These are phyloP conservation scores for Solanum phureja DNA, from an alignment of 257 asterid species.

Conservation along the genomic window DNA sequence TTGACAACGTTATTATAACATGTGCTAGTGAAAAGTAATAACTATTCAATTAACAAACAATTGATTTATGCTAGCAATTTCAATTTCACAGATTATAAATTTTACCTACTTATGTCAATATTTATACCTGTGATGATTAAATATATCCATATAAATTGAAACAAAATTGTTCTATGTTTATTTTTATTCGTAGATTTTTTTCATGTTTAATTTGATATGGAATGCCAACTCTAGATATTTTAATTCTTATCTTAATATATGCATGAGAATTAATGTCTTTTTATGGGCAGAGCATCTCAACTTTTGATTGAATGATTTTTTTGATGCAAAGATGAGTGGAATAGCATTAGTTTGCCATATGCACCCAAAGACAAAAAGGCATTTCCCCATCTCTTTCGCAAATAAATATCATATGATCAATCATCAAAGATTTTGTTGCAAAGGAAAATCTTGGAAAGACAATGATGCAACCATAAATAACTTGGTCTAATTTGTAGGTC, in stretches of 20 bases:
- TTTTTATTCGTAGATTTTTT: conserved; percentile 3
- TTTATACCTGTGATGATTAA: not conserved
- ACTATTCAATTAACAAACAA: not conserved
- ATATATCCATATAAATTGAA: not conserved
- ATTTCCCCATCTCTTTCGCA: not conserved
- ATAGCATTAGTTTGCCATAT: conserved; percentile 20
- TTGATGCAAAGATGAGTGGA: conserved; percentile 46
- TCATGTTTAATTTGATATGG: not conserved
- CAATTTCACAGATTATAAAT: not conserved
- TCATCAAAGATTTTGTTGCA: conserved; percentile 5
- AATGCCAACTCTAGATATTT: not conserved
- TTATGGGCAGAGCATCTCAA: conserved; percentile 5
- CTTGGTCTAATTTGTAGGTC: not conserved
- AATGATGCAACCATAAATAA: not conserved
- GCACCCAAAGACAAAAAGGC: not conserved
- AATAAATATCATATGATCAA: conserved; percentile 4
- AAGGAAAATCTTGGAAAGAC: conserved; percentile 9
- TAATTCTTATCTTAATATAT: not conserved
- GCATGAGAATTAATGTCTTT: conserved; percentile 26
- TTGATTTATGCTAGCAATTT: not conserved
- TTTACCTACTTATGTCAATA: not conserved
- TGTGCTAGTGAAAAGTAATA: not conserved
- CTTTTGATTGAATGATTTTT: not conserved
- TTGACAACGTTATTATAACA: not conserved
- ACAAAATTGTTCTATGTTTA: not conserved